A percentile compares a stretch with the other conserved stretches of the same genome.
phyloP scores from a whole-genome alignment of 768 basidiomycete species.

The Termitomyces sp. region DNA sequence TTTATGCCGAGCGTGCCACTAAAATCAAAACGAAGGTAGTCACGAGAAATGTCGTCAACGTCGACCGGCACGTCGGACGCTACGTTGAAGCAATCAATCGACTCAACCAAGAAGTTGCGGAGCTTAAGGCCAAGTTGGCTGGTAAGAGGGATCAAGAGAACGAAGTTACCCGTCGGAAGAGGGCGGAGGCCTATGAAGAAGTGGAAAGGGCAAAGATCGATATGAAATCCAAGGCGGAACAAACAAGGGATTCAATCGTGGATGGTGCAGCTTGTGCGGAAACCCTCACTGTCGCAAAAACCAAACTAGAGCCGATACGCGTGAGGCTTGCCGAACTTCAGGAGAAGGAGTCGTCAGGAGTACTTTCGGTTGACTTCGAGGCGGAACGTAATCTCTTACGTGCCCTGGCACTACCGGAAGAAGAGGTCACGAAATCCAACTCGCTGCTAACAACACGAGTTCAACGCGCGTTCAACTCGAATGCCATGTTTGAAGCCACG shows the following conservation, averaged over 20 bases:
- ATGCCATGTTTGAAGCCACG: constrained; percentile 80
- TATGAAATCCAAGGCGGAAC: constrained; percentile 64
- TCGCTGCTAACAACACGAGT: constrained; percentile 56
- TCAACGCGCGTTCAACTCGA: constrained; percentile 68
- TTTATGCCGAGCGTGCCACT: constrained; percentile 97
- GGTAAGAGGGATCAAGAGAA: constrained; percentile 61
- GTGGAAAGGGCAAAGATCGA: constrained; percentile 72
- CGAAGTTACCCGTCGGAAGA: constrained; percentile 62
- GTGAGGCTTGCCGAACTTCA: constrained; percentile 58
- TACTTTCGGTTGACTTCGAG: constrained; percentile 53
- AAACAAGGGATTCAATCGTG: constrained; percentile 63
- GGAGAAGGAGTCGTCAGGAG: constrained; percentile 28
- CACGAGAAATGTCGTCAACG: constrained; percentile 91
- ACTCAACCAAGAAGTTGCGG: constrained; percentile 77
- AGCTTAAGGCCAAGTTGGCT: constrained; percentile 81
- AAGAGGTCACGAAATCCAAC: constrained; percentile 53
- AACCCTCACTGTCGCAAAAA: constrained; percentile 64
- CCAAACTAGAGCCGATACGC: constrained; percentile 60
- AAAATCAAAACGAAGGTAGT: constrained; percentile 98
- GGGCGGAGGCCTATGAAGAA: constrained; percentile 65
- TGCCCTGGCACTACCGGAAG: constrained; percentile 66
- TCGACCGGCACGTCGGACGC: constrained; percentile 90
- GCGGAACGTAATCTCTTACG: constrained; percentile 69
- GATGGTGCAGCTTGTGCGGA: constrained; percentile 76
- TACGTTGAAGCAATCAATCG: constrained; percentile 94